Evolutionary conservation across 2,329 filamentous ascomycete species (phyloP).

Genomic region (Ophiostoma sp.): DNA sequence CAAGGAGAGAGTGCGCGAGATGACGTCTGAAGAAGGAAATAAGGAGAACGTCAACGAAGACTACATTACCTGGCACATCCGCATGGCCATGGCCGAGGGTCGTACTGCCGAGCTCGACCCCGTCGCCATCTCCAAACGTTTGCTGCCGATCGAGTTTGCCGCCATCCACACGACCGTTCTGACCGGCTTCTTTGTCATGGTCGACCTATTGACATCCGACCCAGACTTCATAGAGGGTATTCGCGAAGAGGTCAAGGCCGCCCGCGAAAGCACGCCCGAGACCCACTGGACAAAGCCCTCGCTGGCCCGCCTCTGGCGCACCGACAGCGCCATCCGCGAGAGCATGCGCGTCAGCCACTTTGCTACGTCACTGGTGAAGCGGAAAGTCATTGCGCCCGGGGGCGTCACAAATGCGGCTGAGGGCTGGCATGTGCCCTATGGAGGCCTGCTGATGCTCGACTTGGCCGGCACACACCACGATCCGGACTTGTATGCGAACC

Average conservation of each 20-base stretch:
- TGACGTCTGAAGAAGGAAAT: slow-evolving; percentile 42
- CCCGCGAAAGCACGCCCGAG: slow-evolving; percentile 30
- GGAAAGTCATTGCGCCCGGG: slow-evolving; percentile 45
- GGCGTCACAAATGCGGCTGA: slow-evolving; percentile 43
- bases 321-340: slow-evolving; percentile 56
- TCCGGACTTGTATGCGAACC: slow-evolving; percentile 44
- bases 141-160: slow-evolving; percentile 59
- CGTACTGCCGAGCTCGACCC: slow-evolving; percentile 47
- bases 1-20: slow-evolving; percentile 48
- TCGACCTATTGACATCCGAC: slow-evolving; percentile 48
- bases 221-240: slow-evolving; percentile 43
- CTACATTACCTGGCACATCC: slow-evolving; percentile 59
- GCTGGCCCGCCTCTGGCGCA: slow-evolving; percentile 45
- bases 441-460: slow-evolving; percentile 46
- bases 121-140: slow-evolving; percentile 49
- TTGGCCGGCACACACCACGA: slow-evolving; percentile 50
- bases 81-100: slow-evolving; percentile 49
- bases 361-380: slow-evolving; percentile 46
- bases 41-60: slow-evolving; percentile 53
- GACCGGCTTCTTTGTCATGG: slow-evolving; percentile 49
- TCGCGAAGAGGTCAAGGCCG: slow-evolving; percentile 44
- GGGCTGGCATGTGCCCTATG: slow-evolving; percentile 48
- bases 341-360: slow-evolving; percentile 53
- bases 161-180: slow-evolving; percentile 60
- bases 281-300: slow-evolving; percentile 49